These are phyloP conservation scores for Kwoniella sp. DNA, from an alignment of 768 basidiomycete genomes.

Conservation along the genomic window DNA sequence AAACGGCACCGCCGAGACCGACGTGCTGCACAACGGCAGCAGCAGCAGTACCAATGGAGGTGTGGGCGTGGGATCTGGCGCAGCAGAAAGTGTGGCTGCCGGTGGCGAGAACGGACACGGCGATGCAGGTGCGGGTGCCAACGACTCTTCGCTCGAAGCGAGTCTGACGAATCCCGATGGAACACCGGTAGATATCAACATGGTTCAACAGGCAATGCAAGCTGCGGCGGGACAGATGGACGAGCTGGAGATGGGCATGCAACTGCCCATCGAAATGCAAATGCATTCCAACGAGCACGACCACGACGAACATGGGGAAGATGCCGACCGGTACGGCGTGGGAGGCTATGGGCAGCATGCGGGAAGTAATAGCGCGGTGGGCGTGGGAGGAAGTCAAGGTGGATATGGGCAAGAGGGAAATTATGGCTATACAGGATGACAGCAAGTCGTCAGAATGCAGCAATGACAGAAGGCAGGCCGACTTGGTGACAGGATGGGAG, in stretches of 20 bases:
- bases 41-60: too few relatives aligned
- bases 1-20: not conserved
- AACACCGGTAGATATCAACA: conserved; percentile 39
- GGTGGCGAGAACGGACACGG: not conserved
- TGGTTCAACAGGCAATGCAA: conserved; percentile 50
- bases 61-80: not conserved
- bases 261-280: conserved; percentile 51
- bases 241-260: conserved; percentile 50
- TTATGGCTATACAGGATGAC: conserved; percentile 17
- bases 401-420: conserved; percentile 5
- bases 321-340: conserved; percentile 3
- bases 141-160: not conserved
- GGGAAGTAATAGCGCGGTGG: conserved; percentile 1
- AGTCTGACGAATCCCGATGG: conserved; percentile 9
- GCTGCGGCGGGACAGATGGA: conserved; percentile 43
- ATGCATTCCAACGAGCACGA: conserved; percentile 44
- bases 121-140: not conserved
- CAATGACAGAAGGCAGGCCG: too few relatives aligned
- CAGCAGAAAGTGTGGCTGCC: not conserved
- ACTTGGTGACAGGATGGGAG: too few relatives aligned
- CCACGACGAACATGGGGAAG: conserved; percentile 11
- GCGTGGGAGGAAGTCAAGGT: not conserved
- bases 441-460: too few relatives aligned
- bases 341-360: conserved; percentile 2
- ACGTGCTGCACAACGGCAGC: not conserved